Base-by-base conservation (phyloP, 2,329 filamentous ascomycete genomes). In the Trichoderma polysporum region DNA sequence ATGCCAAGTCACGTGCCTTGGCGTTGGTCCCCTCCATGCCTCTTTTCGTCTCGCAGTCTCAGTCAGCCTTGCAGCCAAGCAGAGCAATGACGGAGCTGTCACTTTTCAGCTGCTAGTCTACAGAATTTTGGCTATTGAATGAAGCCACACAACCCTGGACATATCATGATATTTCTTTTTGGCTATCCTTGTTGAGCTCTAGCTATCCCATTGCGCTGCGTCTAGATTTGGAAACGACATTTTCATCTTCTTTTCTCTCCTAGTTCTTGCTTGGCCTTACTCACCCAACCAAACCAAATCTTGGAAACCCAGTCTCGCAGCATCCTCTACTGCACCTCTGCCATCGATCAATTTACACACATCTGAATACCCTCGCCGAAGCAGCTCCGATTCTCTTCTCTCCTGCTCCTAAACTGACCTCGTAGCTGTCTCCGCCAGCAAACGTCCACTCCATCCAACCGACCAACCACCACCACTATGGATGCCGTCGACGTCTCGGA, bases 401-500 rank as follows among this genome's bases (percentile, higher is more conserved):
- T 10, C 56, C 29, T 58, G 61, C 39, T 39, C 31, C n/a, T 41
- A 49, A 31, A 22, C 57, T 63, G 76, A 69, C 76, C 76, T 77
- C 76, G 75, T 77, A 76, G 76, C 76, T 74, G 70, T 70, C 69
- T 71, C 70, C 70, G 69, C 68, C 56, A 67, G 70, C 70, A 53
- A 62, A 57, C 50, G 67, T 50, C 68, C 45, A 59, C 47, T 57
- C 29, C 56, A 59, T 66, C 66, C 25, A 67, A 19, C 41, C 41
- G 17, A 45, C n/a, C 7, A 45, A 19, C 53, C 47, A 66, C 47
- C 41, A 49, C 68, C 76, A 80, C 71, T 64, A 88, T 88, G 86
- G 79, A 81, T 73, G 79, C 78, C 72, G 79, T 81, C 77, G 86
- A 88, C 76, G 84, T 83, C 72, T 88, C 86, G 62, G 84, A 86